Percentiles rank a stretch among this genome's conserved stretches.
Conservation (phyloP, 352 stramenopile genomes). For the Pythium dissotocum region DNA sequence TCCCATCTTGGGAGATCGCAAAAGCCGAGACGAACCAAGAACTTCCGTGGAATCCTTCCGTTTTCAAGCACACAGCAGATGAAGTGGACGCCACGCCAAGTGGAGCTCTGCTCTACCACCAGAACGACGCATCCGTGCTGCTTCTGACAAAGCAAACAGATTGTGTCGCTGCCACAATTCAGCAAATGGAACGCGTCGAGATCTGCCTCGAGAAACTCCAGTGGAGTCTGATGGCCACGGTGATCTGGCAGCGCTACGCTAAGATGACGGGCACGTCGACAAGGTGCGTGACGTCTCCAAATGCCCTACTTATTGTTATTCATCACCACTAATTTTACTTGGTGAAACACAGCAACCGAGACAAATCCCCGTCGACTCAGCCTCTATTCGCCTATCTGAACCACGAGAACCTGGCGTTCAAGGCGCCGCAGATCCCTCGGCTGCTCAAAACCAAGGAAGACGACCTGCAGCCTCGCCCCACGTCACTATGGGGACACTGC, state of each 20-base stretch:
- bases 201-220: slow-evolving; percentile 17
- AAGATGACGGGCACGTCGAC: slow-evolving; percentile 9
- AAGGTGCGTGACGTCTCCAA: slow-evolving; percentile 6
- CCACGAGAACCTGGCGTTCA: slow-evolving; percentile 54
- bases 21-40: slow-evolving; percentile 31
- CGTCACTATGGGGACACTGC: slow-evolving; percentile 46
- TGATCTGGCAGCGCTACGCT: slow-evolving; percentile 14
- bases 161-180: background rate
- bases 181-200: slow-evolving; percentile 25
- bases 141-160: slow-evolving; percentile 29
- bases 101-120: slow-evolving; percentile 45
- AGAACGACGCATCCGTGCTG: slow-evolving; percentile 52
- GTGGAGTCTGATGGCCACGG: slow-evolving; percentile 6
- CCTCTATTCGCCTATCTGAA: slow-evolving; percentile 62
- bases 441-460: slow-evolving; percentile 52
- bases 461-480: slow-evolving; percentile 49
- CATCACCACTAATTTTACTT: background rate
- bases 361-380: slow-evolving; percentile 8
- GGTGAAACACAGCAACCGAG: background rate
- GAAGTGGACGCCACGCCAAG: slow-evolving; percentile 9
- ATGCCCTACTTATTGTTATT: no score
- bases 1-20: slow-evolving; percentile 35
- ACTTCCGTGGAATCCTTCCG: slow-evolving; percentile 41
- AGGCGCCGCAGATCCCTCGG: slow-evolving; percentile 47
- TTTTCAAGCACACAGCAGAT: slow-evolving; percentile 29